Evolutionary conservation across 176 grass and related monocot genomes (phyloP).

Genomic region (Cenchrus fungigraminus): DNA sequence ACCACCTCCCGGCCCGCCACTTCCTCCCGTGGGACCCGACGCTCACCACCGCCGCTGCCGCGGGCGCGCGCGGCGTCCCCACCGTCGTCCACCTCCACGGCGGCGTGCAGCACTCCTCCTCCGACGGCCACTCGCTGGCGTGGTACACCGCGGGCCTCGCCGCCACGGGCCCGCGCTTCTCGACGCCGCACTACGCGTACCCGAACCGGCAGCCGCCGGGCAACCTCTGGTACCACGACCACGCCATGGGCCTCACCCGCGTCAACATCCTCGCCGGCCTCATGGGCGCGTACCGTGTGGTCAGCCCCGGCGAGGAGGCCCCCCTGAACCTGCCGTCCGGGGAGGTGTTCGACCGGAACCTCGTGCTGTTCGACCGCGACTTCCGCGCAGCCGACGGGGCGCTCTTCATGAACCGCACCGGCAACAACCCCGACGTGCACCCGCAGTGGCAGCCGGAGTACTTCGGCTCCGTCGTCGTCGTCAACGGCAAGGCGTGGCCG

Average conservation of each 20-base stretch:
- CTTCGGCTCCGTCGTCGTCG: constrained; percentile 60
- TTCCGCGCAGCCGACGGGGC: constrained; percentile 47
- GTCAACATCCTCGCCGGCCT: constrained; percentile 83
- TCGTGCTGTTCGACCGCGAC: constrained; percentile 69
- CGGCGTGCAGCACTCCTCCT: constrained; percentile 75
- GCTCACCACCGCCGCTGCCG: neutral
- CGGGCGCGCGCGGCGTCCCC: constrained; percentile 62
- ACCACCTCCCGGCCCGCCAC: constrained; percentile 62
- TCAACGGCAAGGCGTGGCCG: constrained; percentile 81
- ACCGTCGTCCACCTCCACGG: constrained; percentile 90
- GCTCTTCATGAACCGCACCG: constrained; percentile 74
- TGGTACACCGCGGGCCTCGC: constrained; percentile 69
- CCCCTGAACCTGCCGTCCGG: constrained; percentile 50
- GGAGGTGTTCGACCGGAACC: constrained; percentile 47
- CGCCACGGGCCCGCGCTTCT: constrained; percentile 53
- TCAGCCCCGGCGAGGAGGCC: constrained; percentile 15
- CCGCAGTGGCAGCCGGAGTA: constrained; percentile 94
- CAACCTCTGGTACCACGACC: constrained; percentile 88
- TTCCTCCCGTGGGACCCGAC: constrained; percentile 69
- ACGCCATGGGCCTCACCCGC: constrained; percentile 75
- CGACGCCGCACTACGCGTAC: constrained; percentile 46
- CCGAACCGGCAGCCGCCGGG: constrained; percentile 68
- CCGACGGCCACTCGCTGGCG: constrained; percentile 68
- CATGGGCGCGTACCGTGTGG: constrained; percentile 60
- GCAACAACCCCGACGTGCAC: constrained; percentile 66